Evolutionary conservation across 2,329 filamentous ascomycete genomes (phyloP), one percentile per base, ranked within the genome.

Genomic region (Emergomyces pasteurianus): DNA sequence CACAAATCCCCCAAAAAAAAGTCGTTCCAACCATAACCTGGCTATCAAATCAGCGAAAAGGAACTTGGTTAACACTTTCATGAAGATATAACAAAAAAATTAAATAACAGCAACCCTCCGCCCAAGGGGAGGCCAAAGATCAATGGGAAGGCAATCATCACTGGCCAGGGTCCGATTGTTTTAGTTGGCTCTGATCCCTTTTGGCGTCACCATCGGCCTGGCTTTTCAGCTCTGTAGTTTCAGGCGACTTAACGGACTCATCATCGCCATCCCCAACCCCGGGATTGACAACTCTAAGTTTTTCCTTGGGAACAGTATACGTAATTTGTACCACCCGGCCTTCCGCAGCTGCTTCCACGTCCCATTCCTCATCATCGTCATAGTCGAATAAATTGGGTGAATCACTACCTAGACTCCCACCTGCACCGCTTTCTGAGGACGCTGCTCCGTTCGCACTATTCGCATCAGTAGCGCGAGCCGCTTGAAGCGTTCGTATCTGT

Each of bases 251-350:
- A 26, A 46, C 60, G 61, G 62, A 60, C 26, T 65, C 62, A 23
- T 66, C 64, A 57, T 69, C 72, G 60, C 69, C 63, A 62, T 75
- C 73, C 3, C 69, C 65, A n/a, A 67, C 70, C 3, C 71, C 87
- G 58, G 83, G 86, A 72, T 97, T 97, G 23, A 96, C 92, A n/a
- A 97, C 91, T 31, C 92, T 79, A 64, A 97, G 75, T 67, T 85
- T 84, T 73, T 92, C 88, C 72, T 87, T 90, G 2, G 94, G 92
- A 63, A 96, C 90, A 0, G 92, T 96, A 73, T 96, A 97, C 83
- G 95, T 94, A 69, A 90, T 83, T 73, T 92, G 88, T 63, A 92
- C 88, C 9, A 89, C 78, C 26, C 87, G 77, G 62, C 82, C 82
- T 74, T 90, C 86, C 1, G 87, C 83, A 2, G 88, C 87, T 60